Conservation (phyloP, 2,329 filamentous ascomycete species). For the Diplocarpon mali region DNA sequence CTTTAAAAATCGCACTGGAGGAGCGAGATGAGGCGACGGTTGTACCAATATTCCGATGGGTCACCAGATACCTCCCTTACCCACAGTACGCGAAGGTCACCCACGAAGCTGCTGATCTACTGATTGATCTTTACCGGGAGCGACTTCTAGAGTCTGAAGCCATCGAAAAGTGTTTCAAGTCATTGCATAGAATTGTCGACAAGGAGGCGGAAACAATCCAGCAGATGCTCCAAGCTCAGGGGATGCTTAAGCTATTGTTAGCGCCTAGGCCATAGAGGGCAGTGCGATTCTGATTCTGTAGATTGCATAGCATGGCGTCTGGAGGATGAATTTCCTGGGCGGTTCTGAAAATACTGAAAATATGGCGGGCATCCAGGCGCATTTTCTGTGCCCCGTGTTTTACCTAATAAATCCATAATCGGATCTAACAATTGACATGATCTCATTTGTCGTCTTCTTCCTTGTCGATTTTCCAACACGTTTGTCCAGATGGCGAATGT, state of each 20-base stretch:
- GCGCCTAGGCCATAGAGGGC: conserved; percentile 31
- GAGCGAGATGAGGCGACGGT: conserved; percentile 72
- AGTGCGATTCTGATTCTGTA: conserved; percentile 1
- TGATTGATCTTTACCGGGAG: conserved; percentile 81
- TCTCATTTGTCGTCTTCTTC: too few species aligned
- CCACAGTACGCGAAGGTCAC: conserved; percentile 72
- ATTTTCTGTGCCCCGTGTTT: too few species aligned
- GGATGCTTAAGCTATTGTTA: conserved; percentile 77
- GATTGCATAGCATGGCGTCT: conserved; percentile 35
- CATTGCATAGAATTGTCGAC: conserved; percentile 59
- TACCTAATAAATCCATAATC: too few species aligned
- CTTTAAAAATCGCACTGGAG: conserved; percentile 68
- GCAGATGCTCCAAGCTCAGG: conserved; percentile 67
- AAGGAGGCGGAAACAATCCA: conserved; percentile 75
- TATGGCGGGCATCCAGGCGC: too few species aligned
- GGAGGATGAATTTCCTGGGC: background rate
- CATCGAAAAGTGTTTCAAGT: conserved; percentile 59
- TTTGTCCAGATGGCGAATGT: too few species aligned
- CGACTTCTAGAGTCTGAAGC: conserved; percentile 63
- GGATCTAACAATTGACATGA: too few species aligned
- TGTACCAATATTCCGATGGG: conserved; percentile 74
- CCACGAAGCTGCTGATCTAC: conserved; percentile 69
- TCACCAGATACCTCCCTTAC: conserved; percentile 69
- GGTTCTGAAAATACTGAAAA: background rate
- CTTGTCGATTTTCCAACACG: too few species aligned